phyloP scores from a whole-genome alignment of 148 eudicot species.

The Euryodendron excelsum region DNA sequence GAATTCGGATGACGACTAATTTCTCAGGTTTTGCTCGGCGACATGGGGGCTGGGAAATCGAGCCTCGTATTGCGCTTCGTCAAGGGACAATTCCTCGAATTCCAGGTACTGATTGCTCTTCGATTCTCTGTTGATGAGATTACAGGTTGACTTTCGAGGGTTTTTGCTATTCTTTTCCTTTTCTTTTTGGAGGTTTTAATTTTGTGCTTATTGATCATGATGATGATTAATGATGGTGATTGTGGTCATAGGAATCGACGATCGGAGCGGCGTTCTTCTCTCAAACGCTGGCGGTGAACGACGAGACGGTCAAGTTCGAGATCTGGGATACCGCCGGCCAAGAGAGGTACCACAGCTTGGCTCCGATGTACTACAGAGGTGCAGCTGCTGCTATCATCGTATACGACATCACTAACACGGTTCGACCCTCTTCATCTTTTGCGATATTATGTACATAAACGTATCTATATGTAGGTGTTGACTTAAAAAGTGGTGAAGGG shows the following conservation, averaged over 20 bases:
- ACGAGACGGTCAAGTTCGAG: constrained; percentile 87
- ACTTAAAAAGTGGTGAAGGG: not conserved
- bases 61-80: constrained; percentile 93
- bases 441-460: too few species aligned
- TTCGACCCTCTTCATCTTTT: constrained; percentile 14
- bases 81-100: constrained; percentile 92
- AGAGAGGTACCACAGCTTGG: constrained; percentile 96
- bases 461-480: too few species aligned
- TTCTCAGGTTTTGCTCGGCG: constrained; percentile 81
- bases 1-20: not conserved
- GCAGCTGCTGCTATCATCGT: constrained; percentile 98
- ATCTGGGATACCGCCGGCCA: constrained; percentile 97
- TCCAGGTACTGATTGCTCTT: constrained; percentile 48
- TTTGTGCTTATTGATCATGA: constrained; percentile 1
- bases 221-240: constrained; percentile 9
- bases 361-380: constrained; percentile 98
- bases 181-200: not conserved
- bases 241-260: constrained; percentile 73
- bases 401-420: constrained; percentile 80
- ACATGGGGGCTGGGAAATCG: constrained; percentile 97
- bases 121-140: not conserved
- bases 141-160: constrained; percentile 11
- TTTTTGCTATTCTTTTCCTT: not conserved
- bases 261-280: constrained; percentile 98
- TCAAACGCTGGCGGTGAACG: constrained; percentile 79